A percentile compares a stretch with the other conserved stretches of the same genome.
Evolutionary conservation across 2,329 filamentous ascomycete genomes (phyloP).

Genomic region (Phyllosticta capitalensis): DNA sequence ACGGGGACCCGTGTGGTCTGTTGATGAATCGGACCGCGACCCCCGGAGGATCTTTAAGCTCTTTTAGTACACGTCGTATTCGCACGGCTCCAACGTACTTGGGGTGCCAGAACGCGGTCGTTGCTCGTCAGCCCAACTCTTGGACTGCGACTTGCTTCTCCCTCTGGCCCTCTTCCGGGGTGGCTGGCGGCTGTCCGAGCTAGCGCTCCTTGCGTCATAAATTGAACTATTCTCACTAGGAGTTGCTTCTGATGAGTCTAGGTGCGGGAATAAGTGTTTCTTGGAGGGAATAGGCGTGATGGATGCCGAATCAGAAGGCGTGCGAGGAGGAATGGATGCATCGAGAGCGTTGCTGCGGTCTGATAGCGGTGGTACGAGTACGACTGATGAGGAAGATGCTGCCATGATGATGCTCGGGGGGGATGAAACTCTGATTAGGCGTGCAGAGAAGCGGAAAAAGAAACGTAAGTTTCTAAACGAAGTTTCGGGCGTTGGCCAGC

Average conservation of each 20-base stretch:
- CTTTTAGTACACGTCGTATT: neutral
- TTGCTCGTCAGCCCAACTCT: neutral
- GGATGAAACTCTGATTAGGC: constrained; percentile 10
- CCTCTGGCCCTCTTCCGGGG: neutral
- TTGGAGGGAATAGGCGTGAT: neutral
- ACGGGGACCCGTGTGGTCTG: constrained; percentile 25
- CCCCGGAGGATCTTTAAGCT: neutral
- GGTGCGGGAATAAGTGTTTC: constrained; percentile 4
- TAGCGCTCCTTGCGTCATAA: constrained; percentile 1
- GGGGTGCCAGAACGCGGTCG: neutral
- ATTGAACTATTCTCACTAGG: constrained; percentile 12
- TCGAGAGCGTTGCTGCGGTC: constrained; percentile 10
- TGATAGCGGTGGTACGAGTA: constrained; percentile 3
- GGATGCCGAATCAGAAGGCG: neutral
- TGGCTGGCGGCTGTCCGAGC: neutral
- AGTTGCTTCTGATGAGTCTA: constrained; percentile 12
- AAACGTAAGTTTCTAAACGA: constrained; percentile 1
- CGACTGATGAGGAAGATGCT: constrained; percentile 3
- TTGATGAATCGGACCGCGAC: constrained; percentile 17
- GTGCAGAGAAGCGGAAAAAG: constrained; percentile 4
- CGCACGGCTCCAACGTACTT: constrained; percentile 2
- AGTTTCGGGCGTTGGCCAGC: neutral
- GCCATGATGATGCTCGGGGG: constrained; percentile 6
- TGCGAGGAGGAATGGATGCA: neutral
- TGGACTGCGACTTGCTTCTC: neutral